Conservation (phyloP, 495 filamentous ascomycete species). For the Geoglossum glabrum region DNA sequence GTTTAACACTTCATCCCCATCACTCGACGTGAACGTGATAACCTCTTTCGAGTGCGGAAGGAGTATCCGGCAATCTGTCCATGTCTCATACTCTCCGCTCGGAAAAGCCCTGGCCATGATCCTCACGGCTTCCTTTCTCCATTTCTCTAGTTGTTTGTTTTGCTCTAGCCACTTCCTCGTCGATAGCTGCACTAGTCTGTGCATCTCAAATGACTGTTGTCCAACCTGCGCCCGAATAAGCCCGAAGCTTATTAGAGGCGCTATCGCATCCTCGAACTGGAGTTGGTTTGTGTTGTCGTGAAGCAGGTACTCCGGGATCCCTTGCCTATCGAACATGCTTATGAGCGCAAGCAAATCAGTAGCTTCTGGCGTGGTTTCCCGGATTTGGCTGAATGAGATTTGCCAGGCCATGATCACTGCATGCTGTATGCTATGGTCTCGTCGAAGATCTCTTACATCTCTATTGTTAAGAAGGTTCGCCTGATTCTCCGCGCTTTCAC, state of each 20-base stretch:
- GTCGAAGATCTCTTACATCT: not conserved
- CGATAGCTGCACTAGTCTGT: constrained; percentile 25
- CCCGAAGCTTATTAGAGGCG: constrained; percentile 22
- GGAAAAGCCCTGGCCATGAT: constrained; percentile 18
- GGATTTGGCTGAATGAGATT: constrained; percentile 18
- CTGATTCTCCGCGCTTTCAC: not conserved
- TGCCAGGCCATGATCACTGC: not conserved
- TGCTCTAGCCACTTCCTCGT: constrained; percentile 22
- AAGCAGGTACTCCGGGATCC: constrained; percentile 21
- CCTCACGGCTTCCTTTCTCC: constrained; percentile 17
- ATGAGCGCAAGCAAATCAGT: constrained; percentile 25
- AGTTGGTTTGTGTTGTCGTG: constrained; percentile 10
- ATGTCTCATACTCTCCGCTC: constrained; percentile 13
- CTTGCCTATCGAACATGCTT: constrained; percentile 22
- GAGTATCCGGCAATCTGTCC: constrained; percentile 6
- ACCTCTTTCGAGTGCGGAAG: not conserved
- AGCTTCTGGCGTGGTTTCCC: constrained; percentile 17
- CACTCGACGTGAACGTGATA: not conserved
- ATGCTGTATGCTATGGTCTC: not conserved
- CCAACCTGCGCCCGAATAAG: constrained; percentile 15
- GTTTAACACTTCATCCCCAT: not conserved
- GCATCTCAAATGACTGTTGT: constrained; percentile 16
- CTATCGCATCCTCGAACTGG: constrained; percentile 18
- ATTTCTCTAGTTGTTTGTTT: constrained; percentile 10
- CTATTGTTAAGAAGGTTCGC: not conserved